Evolutionary conservation across 345 rosid species (phyloP).

Genomic region (Leavenworthia alabamica): DNA sequence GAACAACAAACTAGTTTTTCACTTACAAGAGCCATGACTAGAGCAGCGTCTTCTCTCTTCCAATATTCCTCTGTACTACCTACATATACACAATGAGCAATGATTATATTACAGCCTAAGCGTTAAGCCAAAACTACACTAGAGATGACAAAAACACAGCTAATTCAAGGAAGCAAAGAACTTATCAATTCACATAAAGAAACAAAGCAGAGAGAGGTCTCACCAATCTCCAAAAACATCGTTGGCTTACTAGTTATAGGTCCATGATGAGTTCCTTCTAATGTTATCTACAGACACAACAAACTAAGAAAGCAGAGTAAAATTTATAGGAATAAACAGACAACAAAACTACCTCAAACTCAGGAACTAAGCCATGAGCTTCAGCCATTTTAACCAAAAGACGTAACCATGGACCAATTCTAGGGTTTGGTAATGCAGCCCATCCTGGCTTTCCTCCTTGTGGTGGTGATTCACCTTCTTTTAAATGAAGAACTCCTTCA

Average conservation of each 20-base stretch:
- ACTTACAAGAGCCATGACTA: conserved; percentile 76
- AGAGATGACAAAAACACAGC: neutral
- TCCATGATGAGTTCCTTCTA: conserved; percentile 97
- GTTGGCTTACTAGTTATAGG: conserved; percentile 77
- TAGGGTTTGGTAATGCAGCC: conserved; percentile 84
- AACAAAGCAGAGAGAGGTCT: neutral
- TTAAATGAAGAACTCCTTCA: conserved; percentile 75
- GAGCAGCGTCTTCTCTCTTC: conserved; percentile 83
- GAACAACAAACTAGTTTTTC: neutral
- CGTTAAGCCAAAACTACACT: neutral
- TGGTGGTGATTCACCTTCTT: conserved; percentile 70
- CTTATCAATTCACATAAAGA: neutral
- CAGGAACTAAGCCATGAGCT: conserved; percentile 73
- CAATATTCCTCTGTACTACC: conserved; percentile 89
- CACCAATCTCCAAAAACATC: conserved; percentile 88
- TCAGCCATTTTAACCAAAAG: conserved; percentile 58
- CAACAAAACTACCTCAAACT: conserved; percentile 61
- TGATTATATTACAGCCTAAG: neutral
- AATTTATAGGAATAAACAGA: neutral
- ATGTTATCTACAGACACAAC: conserved; percentile 49
- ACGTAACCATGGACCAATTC: conserved; percentile 89
- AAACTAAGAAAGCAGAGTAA: neutral
- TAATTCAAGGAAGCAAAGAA: neutral
- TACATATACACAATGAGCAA: conserved; percentile 26
- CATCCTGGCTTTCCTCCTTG: conserved; percentile 92